Conservation (phyloP, 208 protist species). For the Acanthamoeba castellanii region DNA sequence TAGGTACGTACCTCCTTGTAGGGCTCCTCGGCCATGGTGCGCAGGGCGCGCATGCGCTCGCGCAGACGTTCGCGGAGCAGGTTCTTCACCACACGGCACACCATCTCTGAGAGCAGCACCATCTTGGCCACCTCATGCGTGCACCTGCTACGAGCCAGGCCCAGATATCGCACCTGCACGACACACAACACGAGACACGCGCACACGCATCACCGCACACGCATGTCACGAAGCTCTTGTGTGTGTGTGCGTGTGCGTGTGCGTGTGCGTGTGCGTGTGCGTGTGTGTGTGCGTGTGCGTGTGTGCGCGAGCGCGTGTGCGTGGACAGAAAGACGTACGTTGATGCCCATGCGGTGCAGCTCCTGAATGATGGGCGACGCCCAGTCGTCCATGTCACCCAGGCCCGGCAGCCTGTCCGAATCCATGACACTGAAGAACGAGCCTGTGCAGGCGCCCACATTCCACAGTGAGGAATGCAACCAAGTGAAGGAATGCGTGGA, state of each 20-base stretch:
- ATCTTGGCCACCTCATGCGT: constrained; percentile 20
- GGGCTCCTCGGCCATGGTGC: constrained; percentile 71
- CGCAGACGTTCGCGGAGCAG: constrained; percentile 59
- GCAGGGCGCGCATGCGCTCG: constrained; percentile 22
- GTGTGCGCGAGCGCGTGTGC: too few relatives aligned
- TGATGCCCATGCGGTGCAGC: constrained; percentile 67
- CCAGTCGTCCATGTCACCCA: constrained; percentile 58
- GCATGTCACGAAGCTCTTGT: not conserved
- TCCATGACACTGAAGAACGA: not conserved
- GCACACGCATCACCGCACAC: not conserved
- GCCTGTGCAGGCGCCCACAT: not conserved
- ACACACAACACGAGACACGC: too few relatives aligned
- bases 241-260: not conserved
- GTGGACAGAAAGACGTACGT: not conserved
- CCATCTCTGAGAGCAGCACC: constrained; percentile 59
- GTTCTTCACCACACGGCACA: constrained; percentile 69
- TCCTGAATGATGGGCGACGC: constrained; percentile 64
- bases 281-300: too few relatives aligned
- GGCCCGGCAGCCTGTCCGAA: not conserved
- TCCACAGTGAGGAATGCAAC: too few relatives aligned
- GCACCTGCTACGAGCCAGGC: constrained; percentile 21
- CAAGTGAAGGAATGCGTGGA: too few relatives aligned
- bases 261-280: too few relatives aligned
- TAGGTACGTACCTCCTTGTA: constrained; percentile 30
- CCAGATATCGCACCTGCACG: constrained; percentile 60